phyloP scores from a whole-genome alignment of 345 rosid species.

The Eucalyptus paniculata region DNA sequence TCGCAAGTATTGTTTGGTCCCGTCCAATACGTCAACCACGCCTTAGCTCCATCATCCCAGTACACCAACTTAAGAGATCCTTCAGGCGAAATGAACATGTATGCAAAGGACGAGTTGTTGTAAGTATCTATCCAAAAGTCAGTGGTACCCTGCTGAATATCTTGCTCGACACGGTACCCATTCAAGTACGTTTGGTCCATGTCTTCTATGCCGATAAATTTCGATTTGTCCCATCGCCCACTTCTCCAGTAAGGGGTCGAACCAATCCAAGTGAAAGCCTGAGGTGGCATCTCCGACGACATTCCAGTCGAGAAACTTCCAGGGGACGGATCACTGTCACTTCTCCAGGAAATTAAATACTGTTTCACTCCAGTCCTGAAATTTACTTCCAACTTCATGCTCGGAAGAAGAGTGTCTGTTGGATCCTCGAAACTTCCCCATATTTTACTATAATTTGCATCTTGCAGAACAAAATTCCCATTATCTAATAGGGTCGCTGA shows the following conservation, averaged over 20 bases:
- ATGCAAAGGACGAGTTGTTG: neutral
- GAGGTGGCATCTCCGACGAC: neutral
- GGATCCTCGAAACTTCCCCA: slow-evolving; percentile 32
- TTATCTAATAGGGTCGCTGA: slow-evolving; percentile 4
- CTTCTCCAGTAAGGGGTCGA: neutral
- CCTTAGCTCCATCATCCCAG: neutral
- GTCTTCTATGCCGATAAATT: neutral
- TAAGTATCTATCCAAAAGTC: neutral
- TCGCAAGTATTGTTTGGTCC: slow-evolving; percentile 5
- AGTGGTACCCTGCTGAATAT: neutral
- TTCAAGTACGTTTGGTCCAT: neutral
- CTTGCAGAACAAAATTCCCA: slow-evolving; percentile 17
- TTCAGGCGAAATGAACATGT: slow-evolving; percentile 1
- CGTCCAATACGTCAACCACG: neutral
- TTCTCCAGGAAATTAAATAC: slow-evolving; percentile 13
- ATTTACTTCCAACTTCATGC: slow-evolving; percentile 13
- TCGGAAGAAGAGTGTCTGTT: slow-evolving; percentile 17
- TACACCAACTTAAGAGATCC: neutral
- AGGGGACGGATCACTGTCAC: slow-evolving; percentile 4
- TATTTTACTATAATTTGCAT: neutral
- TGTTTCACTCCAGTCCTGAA: neutral
- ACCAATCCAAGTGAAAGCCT: neutral
- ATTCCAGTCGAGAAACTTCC: neutral
- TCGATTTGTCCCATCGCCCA: neutral
- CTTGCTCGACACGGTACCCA: neutral